Evolutionary conservation across 345 rosid genomes (phyloP).

Genomic region (Ceriops decandra): DNA sequence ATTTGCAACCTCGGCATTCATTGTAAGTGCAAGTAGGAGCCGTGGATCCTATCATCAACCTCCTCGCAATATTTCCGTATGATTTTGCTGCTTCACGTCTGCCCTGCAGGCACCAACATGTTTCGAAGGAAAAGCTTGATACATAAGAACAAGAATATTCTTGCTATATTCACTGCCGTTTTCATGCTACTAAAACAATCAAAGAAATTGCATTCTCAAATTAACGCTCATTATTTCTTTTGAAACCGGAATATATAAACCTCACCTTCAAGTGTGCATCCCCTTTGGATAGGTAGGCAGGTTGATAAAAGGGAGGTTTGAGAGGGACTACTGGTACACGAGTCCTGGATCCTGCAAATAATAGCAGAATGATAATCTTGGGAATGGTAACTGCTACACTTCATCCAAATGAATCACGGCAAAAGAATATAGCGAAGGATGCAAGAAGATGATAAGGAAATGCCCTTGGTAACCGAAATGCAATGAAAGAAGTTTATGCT

Average conservation of each 20-base stretch:
- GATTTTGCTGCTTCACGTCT: conserved; percentile 18
- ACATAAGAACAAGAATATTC: too few relatives aligned
- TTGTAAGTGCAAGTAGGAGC: conserved; percentile 88
- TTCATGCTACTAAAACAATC: too few relatives aligned
- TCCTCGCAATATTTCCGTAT: conserved; percentile 39
- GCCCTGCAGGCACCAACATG: conserved; percentile 22
- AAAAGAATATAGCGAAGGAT: too few relatives aligned
- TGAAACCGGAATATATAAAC: neutral
- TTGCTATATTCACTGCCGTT: too few relatives aligned
- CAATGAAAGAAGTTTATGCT: neutral
- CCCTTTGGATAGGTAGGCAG: conserved; percentile 5
- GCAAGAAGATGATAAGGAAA: too few relatives aligned
- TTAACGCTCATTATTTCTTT: neutral
- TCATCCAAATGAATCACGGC: too few relatives aligned
- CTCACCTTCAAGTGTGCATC: too few relatives aligned
- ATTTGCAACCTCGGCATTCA: conserved; percentile 93
- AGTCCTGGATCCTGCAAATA: conserved; percentile 40
- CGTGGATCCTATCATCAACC: conserved; percentile 86
- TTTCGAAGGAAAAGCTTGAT: neutral
- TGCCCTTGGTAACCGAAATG: neutral
- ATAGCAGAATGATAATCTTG: neutral
- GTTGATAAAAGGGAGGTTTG: conserved; percentile 17
- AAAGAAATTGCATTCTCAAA: too few relatives aligned
- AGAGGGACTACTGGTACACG: conserved; percentile 19
- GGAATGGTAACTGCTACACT: neutral